These are phyloP conservation scores for Cyclotella sp. DNA, from an alignment of 108 stramenopile genomes.

Conservation along the genomic window DNA sequence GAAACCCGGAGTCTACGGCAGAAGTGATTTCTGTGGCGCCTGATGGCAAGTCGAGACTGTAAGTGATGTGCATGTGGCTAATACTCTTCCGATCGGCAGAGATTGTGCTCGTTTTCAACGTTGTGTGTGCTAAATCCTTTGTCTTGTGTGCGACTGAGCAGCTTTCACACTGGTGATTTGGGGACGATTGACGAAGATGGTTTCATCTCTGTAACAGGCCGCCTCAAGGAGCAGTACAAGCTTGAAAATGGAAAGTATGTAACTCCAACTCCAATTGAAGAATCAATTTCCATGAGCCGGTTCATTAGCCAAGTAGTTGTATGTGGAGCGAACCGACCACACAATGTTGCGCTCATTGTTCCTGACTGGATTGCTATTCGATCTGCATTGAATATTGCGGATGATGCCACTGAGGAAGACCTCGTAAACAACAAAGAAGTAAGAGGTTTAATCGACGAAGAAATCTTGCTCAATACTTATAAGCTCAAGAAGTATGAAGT, in stretches of 20 bases:
- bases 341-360: constrained; percentile 92
- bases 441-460: constrained; percentile 77
- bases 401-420: constrained; percentile 71
- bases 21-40: constrained; percentile 90
- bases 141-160: constrained; percentile 13
- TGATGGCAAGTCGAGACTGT: constrained; percentile 87
- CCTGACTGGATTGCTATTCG: constrained; percentile 90
- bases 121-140: not conserved
- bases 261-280: constrained; percentile 93
- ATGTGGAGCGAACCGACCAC: constrained; percentile 91
- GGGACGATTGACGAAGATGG: constrained; percentile 76
- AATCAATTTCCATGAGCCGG: constrained; percentile 84
- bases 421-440: constrained; percentile 80
- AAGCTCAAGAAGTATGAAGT: constrained; percentile 94
- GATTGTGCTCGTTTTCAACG: too few species aligned
- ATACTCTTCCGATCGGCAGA: not conserved
- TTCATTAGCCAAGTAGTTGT: constrained; percentile 94
- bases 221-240: constrained; percentile 96
- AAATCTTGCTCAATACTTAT: constrained; percentile 67
- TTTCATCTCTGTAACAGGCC: constrained; percentile 78
- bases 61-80: constrained; percentile 28
- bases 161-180: constrained; percentile 92
- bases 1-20: constrained; percentile 88
- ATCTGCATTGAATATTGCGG: constrained; percentile 56
- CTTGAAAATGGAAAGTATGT: constrained; percentile 99